A percentile compares a stretch with the other conserved stretches of the same genome.
phyloP scores from a whole-genome alignment of 2,329 filamentous ascomycete species.

The Pyricularia sp. region DNA sequence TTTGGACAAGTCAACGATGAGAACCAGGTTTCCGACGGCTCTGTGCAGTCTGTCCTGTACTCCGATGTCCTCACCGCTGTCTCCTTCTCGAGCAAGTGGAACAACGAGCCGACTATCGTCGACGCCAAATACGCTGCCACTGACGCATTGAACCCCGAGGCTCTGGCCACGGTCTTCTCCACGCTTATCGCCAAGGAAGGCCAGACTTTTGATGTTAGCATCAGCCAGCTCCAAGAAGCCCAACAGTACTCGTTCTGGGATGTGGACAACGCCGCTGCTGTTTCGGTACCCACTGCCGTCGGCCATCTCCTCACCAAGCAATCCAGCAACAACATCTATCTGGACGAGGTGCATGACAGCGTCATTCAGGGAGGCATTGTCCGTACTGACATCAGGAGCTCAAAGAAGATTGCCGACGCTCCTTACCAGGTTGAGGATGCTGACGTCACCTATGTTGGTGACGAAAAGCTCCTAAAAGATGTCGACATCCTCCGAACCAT shows the following conservation, averaged over 20 bases:
- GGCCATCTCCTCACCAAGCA: slow-evolving; percentile 60
- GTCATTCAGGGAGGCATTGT: slow-evolving; percentile 67
- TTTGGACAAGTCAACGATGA: slow-evolving; percentile 80
- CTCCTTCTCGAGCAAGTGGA: slow-evolving; percentile 64
- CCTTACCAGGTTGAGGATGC: slow-evolving; percentile 74
- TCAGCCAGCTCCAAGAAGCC: slow-evolving; percentile 41
- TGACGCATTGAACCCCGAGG: slow-evolving; percentile 45
- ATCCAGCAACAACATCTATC: slow-evolving; percentile 52
- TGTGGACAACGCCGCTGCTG: slow-evolving; percentile 61
- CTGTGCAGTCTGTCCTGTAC: slow-evolving; percentile 77
- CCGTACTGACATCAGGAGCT: slow-evolving; percentile 77
- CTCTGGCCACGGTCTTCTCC: slow-evolving; percentile 40
- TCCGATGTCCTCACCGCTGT: slow-evolving; percentile 83
- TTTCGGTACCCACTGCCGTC: slow-evolving; percentile 52
- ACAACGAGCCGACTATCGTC: slow-evolving; percentile 53
- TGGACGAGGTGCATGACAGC: slow-evolving; percentile 56
- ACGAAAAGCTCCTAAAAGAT: slow-evolving; percentile 70
- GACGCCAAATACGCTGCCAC: slow-evolving; percentile 86
- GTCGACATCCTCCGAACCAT: slow-evolving; percentile 65
- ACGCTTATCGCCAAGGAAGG: slow-evolving; percentile 35
- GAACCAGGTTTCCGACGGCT: slow-evolving; percentile 62
- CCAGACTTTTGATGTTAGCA: slow-evolving; percentile 30
- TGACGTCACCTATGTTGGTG: slow-evolving; percentile 69
- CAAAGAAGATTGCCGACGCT: slow-evolving; percentile 73
- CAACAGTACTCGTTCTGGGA: slow-evolving; percentile 95